Conservation (phyloP, 2,329 filamentous ascomycete species). For the Trichoderma sp. region DNA sequence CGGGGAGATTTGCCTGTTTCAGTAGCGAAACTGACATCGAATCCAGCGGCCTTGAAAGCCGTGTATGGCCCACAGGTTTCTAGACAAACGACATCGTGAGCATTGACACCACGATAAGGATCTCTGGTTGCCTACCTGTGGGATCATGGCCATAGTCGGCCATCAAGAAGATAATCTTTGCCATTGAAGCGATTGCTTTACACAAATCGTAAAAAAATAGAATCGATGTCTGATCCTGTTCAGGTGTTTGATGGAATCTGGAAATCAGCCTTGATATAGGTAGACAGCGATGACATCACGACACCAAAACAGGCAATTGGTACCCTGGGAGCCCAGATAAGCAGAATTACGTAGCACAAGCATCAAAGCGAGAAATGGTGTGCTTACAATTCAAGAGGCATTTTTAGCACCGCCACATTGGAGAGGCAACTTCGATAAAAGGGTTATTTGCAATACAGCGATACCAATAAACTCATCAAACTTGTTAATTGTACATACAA, state of each 20-base stretch:
- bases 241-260: not conserved
- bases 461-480: not conserved
- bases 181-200: constrained; percentile 18
- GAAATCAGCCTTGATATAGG: not conserved
- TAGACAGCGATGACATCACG: not conserved
- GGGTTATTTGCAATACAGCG: not conserved
- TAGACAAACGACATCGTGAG: constrained; percentile 23
- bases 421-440: not conserved
- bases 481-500: not conserved
- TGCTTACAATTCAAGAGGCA: not conserved
- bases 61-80: constrained; percentile 50
- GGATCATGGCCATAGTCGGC: constrained; percentile 55
- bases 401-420: not conserved
- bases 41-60: constrained; percentile 46
- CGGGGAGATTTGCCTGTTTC: constrained; percentile 45
- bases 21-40: constrained; percentile 48
- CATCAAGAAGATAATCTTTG: constrained; percentile 48
- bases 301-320: not conserved
- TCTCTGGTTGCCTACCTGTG: constrained; percentile 38
- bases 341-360: not conserved
- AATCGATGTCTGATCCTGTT: not conserved
- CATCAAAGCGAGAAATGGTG: not conserved
- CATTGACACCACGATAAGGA: not conserved
- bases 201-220: not conserved
- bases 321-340: not conserved